A percentile compares a stretch with the other conserved stretches of the same genome.
Evolutionary conservation across 805 yeast genomes (phyloP).

Genomic region (Hanseniaspora clermontiae): DNA sequence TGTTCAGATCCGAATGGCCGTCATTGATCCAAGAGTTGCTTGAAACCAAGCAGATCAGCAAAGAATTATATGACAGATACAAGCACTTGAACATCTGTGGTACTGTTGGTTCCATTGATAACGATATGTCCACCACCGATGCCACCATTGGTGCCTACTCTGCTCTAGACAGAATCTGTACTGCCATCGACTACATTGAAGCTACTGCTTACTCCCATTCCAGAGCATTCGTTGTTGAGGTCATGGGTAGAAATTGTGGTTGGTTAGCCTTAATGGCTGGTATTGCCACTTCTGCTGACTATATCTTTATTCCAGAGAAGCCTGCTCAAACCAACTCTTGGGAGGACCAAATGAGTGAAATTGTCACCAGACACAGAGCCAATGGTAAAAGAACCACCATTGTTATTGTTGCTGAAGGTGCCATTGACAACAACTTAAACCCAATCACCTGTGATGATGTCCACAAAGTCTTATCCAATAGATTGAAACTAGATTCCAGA

Average conservation of each 20-base stretch:
- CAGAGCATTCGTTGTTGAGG: conserved; percentile 94
- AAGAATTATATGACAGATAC: conserved; percentile 36
- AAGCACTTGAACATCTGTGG: conserved; percentile 58
- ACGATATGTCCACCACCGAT: conserved; percentile 75
- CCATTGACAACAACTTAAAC: conserved; percentile 65
- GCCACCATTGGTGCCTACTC: conserved; percentile 74
- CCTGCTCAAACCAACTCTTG: conserved; percentile 67
- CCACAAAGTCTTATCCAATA: conserved; percentile 62
- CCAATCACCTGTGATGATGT: conserved; percentile 76
- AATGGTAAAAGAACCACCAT: conserved; percentile 89
- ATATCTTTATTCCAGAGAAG: conserved; percentile 84
- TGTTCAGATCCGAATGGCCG: conserved; percentile 69
- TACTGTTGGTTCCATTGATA: conserved; percentile 71
- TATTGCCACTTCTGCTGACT: conserved; percentile 91
- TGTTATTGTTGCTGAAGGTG: conserved; percentile 97
- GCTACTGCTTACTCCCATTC: conserved; percentile 96
- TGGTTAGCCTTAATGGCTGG: conserved; percentile 98
- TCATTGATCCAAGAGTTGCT: conserved; percentile 48
- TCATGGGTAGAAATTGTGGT: conserved; percentile 99
- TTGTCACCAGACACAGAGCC: conserved; percentile 65
- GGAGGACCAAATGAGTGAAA: conserved; percentile 65
- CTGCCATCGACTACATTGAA: conserved; percentile 79
- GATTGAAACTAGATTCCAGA: conserved; percentile 81
- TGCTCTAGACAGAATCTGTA: conserved; percentile 61
- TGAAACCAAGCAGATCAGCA: conserved; percentile 34